A percentile compares a stretch with the other conserved stretches of the same genome.
These are phyloP conservation scores for Cyberlindnera bimundalis DNA, from an alignment of 805 yeast genomes.

Conservation along the genomic window DNA sequence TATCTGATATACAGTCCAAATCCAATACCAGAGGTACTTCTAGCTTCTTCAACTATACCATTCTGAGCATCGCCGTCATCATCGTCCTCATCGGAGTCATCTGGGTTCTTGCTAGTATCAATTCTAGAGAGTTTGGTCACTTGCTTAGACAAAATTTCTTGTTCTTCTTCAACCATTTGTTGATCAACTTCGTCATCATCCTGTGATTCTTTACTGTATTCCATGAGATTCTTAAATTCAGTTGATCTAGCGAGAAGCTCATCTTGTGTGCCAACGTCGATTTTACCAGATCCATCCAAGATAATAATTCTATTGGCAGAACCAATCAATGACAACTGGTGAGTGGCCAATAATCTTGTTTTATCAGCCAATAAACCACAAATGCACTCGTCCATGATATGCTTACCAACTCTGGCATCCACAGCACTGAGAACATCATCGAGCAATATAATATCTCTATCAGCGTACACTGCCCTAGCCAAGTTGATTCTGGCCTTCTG, in stretches of 20 bases:
- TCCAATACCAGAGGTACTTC: slow-evolving; percentile 21
- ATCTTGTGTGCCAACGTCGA: slow-evolving; percentile 57
- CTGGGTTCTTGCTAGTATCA: slow-evolving; percentile 21
- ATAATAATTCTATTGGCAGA: slow-evolving; percentile 69
- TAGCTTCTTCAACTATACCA: slow-evolving; percentile 24
- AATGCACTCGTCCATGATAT: slow-evolving; percentile 68
- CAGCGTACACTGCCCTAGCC: slow-evolving; percentile 76
- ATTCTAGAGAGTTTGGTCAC: slow-evolving; percentile 23
- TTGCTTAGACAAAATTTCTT: slow-evolving; percentile 23
- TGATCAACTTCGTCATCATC: slow-evolving; percentile 29
- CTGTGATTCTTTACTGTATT: slow-evolving; percentile 37
- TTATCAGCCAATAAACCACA: slow-evolving; percentile 50
- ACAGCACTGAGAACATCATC: slow-evolving; percentile 86
- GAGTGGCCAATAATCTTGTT: slow-evolving; percentile 80
- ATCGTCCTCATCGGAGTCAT: slow-evolving; percentile 26
- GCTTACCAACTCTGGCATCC: slow-evolving; percentile 83
- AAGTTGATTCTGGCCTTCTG: slow-evolving; percentile 79
- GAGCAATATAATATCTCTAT: slow-evolving; percentile 60
- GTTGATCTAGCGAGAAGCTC: slow-evolving; percentile 45
- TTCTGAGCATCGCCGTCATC: slow-evolving; percentile 2
- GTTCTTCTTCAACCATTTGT: slow-evolving; percentile 31
- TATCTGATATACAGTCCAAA: slow-evolving; percentile 39
- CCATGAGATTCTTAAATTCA: slow-evolving; percentile 50
- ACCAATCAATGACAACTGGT: slow-evolving; percentile 69
- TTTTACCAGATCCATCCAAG: slow-evolving; percentile 58